phyloP scores from a whole-genome alignment of 345 rosid species.

The Hibiscus syriacus region DNA sequence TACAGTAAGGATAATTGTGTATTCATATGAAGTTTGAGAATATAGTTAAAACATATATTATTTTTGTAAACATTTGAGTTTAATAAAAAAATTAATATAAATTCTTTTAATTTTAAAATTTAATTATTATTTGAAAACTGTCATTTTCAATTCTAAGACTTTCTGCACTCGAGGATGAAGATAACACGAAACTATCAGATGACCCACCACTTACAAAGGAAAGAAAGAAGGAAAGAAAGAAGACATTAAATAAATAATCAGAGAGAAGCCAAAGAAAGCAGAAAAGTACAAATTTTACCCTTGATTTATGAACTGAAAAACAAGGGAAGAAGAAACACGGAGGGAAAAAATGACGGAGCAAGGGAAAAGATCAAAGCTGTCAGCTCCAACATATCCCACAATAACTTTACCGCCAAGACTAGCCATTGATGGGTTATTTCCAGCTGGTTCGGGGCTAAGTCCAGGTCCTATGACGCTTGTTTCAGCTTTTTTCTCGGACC shows the following conservation, averaged over 20 bases:
- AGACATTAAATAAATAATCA: no score
- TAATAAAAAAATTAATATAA: no score
- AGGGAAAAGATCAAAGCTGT: slow-evolving; percentile 14
- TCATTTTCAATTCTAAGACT: slow-evolving; percentile 10
- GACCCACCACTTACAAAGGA: slow-evolving; percentile 11
- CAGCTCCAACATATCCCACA: slow-evolving; percentile 48
- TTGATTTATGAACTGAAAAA: background rate
- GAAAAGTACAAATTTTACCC: no score
- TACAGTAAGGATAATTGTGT: no score
- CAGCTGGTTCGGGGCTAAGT: slow-evolving; percentile 45
- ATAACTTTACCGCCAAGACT: slow-evolving; percentile 68
- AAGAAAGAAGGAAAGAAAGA: no score
- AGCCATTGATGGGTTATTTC: slow-evolving; percentile 34
- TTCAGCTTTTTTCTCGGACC: slow-evolving; percentile 74
- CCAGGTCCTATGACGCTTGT: no score
- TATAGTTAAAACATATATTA: no score
- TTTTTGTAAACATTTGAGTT: no score
- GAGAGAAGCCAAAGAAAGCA: no score
- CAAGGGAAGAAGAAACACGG: background rate
- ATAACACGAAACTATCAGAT: slow-evolving; percentile 17
- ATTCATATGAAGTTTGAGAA: no score
- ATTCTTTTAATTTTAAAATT: no score
- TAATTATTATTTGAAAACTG: background rate
- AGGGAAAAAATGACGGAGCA: slow-evolving; percentile 30
- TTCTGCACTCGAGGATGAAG: background rate